phyloP scores from a whole-genome alignment of 495 filamentous ascomycete species.

The Neurospora discreta region DNA sequence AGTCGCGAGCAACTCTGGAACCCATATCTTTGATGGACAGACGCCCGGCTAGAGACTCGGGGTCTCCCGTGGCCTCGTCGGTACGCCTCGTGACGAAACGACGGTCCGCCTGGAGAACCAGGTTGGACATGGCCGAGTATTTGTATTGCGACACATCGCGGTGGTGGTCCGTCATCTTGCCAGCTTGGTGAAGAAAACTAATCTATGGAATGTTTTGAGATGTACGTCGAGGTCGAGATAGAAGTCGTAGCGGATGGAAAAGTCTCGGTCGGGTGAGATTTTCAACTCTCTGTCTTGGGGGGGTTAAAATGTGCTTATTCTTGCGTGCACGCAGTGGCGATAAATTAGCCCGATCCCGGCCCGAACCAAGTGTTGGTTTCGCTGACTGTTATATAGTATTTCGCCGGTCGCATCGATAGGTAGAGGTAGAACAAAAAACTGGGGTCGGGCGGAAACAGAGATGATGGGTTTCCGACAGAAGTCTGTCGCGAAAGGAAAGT shows the following conservation, averaged over 20 bases:
- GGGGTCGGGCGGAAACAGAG: not conserved
- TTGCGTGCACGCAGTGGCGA: slow-evolving; percentile 4
- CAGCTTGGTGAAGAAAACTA: not conserved
- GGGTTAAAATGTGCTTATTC: not conserved
- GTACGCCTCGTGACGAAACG: slow-evolving; percentile 84
- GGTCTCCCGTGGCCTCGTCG: slow-evolving; percentile 94
- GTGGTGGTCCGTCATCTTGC: slow-evolving; percentile 73
- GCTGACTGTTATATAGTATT: not conserved
- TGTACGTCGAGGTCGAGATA: not conserved
- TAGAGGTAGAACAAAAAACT: not conserved
- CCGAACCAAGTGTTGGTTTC: slow-evolving; percentile 9
- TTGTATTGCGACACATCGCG: slow-evolving; percentile 94
- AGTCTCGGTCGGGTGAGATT: not conserved
- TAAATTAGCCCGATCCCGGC: slow-evolving; percentile 8
- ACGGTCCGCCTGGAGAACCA: slow-evolving; percentile 98
- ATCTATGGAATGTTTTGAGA: not conserved
- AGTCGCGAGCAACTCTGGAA: slow-evolving; percentile 63
- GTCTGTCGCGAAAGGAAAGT: not conserved
- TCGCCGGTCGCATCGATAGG: slow-evolving; percentile 13
- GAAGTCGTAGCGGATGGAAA: not conserved
- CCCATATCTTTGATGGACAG: slow-evolving; percentile 95
- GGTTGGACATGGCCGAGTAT: slow-evolving; percentile 99
- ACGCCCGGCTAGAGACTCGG: slow-evolving; percentile 89
- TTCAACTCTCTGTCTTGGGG: not conserved
- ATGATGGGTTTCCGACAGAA: slow-evolving; percentile 1